Conservation (phyloP, 1,284 basidiomycete genomes). For the Inonotus hispidus region DNA sequence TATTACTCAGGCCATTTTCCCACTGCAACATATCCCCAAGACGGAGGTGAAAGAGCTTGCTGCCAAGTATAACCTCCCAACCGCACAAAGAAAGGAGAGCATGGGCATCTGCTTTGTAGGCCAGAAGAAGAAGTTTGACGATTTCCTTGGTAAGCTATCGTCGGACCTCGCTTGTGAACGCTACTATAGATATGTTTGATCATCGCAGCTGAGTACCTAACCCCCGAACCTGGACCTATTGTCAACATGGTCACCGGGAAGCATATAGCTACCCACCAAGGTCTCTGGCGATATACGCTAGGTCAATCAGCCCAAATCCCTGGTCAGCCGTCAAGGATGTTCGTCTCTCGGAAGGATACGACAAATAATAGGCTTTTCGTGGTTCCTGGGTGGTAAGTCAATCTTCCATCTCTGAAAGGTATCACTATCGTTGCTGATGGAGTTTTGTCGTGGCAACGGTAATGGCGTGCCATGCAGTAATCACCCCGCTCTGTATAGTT, state of each 20-base stretch:
- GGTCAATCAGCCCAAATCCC: constrained; percentile 71
- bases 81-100: constrained; percentile 78
- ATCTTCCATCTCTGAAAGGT: background rate
- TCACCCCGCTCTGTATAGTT: background rate
- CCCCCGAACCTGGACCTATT: constrained; percentile 62
- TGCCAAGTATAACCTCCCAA: constrained; percentile 58
- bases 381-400: constrained; percentile 66
- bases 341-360: constrained; percentile 71
- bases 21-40: constrained; percentile 67
- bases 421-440: background rate
- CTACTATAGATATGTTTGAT: background rate
- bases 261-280: constrained; percentile 60
- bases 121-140: constrained; percentile 66
- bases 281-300: constrained; percentile 87
- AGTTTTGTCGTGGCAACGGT: background rate
- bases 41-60: constrained; percentile 78
- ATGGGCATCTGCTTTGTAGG: constrained; percentile 99
- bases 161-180: too few species aligned
- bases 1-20: constrained; percentile 61
- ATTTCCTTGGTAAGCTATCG: constrained; percentile 60
- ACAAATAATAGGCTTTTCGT: constrained; percentile 62
- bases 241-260: constrained; percentile 52
- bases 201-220: constrained; percentile 71
- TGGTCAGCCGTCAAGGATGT: constrained; percentile 63
- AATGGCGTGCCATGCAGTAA: background rate